Evolutionary conservation across 768 basidiomycete genomes (phyloP), one percentile per base, ranked within the genome.

Genomic region (Leccinum barrowsii): DNA sequence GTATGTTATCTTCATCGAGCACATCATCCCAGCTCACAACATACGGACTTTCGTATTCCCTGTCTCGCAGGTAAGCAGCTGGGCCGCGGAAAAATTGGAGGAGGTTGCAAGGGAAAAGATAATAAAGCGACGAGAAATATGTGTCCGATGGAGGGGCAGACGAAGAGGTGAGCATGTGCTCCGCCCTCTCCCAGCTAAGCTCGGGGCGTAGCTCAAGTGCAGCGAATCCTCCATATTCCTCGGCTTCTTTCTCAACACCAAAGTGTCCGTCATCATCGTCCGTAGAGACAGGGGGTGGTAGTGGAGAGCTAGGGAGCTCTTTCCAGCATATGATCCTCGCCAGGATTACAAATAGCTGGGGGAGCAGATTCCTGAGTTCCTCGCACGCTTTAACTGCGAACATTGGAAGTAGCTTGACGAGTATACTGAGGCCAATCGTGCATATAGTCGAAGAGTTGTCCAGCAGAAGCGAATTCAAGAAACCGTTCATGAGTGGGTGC

Each of bases 61-160:
- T 80, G 24, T 81, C 78, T 7, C 69, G 72, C 17, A 97, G 73
- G 64, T 92, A 94, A 37, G 73, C 70, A 8, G 79, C 77, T 1
- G 94, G 91, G 52, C 79, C 76, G 53, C 85, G 84, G 54, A 94
- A 73, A 71, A 97, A 97, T 55, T 81, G 82, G 58, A 96, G 76
- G 44, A 90, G 79, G 75, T 95, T 97, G 74, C 87, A 90, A 1
- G 94, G 94, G 76, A 92, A 97, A 50, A 94, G 83, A 65, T 92
- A 94, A 74, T 95, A 96, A 60, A 97, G 77, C 48, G 81, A 80
- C 2, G 87, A 86, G 74, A 94, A 94, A 66, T 83, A 90, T 47
- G 76, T 80, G 19, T 84, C 80, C 15, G 85, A 80, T 4, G 84
- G 81, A 17, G 90, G 89, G 2, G 82, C 74, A 28, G 76, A 72